Percentiles rank a stretch among this genome's conserved stretches.
These are phyloP conservation scores for Seminavis robusta DNA, from an alignment of 108 stramenopile genomes.

Conservation along the genomic window DNA sequence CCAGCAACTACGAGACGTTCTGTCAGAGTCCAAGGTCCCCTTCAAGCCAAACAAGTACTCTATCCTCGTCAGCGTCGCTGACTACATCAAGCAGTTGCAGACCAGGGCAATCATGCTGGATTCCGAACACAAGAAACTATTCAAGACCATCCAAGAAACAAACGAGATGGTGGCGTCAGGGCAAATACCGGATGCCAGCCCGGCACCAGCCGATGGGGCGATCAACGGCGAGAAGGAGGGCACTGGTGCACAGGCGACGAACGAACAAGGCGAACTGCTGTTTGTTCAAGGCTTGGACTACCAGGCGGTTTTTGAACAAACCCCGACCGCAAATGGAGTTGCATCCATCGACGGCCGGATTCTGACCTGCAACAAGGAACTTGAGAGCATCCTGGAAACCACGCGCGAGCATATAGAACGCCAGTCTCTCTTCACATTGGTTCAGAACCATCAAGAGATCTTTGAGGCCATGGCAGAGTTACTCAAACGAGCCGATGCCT, in stretches of 20 bases:
- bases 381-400: constrained; percentile 49
- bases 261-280: constrained; percentile 28
- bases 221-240: background rate
- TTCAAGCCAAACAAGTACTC: constrained; percentile 85
- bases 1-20: constrained; percentile 66
- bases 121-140: constrained; percentile 66
- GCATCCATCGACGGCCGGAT: constrained; percentile 81
- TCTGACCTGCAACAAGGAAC: constrained; percentile 74
- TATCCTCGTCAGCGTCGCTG: constrained; percentile 73
- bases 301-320: constrained; percentile 61
- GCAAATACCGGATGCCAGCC: too few species aligned
- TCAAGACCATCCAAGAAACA: constrained; percentile 60
- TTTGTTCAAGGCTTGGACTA: constrained; percentile 80
- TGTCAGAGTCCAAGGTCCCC: constrained; percentile 66
- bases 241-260: background rate
- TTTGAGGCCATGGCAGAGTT: constrained; percentile 82
- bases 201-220: background rate
- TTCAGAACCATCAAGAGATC: constrained; percentile 75
- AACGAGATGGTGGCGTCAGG: constrained; percentile 47
- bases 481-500: constrained; percentile 23
- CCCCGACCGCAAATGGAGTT: constrained; percentile 69
- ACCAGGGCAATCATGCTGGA: constrained; percentile 59
- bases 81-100: constrained; percentile 81
- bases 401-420: constrained; percentile 35
- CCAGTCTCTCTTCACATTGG: constrained; percentile 60